Evolutionary conservation across 768 basidiomycete genomes (phyloP), one percentile per base, ranked within the genome.

Genomic region (Hortiboletus flavorubellus): DNA sequence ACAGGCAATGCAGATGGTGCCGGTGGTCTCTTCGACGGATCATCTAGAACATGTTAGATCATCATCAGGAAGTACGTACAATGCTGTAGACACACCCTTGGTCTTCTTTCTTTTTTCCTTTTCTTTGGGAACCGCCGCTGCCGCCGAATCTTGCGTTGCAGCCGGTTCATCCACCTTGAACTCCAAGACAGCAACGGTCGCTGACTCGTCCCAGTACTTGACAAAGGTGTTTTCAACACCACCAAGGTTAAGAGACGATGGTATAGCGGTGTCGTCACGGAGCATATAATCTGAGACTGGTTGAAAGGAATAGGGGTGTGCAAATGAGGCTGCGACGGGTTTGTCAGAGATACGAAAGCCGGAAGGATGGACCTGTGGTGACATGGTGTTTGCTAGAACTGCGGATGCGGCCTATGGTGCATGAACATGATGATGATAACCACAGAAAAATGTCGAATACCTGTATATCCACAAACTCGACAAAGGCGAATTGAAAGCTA

Each of bases 401-500:
- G 83, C 76, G 5, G 90, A 81, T 2, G 96, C 93, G 18, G 91
- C 87, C 92, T 98, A 38, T 38, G 31, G 49, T 52, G 29, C 8
- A 49, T 58, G 55, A 66, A 58, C 59, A 18, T 59, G 34, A 30
- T 7, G 48, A 49, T 15, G 29, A 26, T 6, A 38, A 46, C 26
- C 39, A 16, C 31, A 23, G 33, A 31, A 46, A 29, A 26, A 34
- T 1, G 43, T 42, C 3, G 21, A 64, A 59, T 73, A 95, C 96
- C 78, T 88, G 84, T 7, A 85, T 70, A 59, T 95, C 91, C 16
- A 89, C 76, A 62, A 98, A 92, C 64, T 98, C 94, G 10, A 97
- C 90, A 66, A 99, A 98, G 0, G 90, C 86, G 68, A 95, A 96
- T 11, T 97, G 92, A 79, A 91, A 94, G 69, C 92, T 92, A 5